Base-by-base conservation (phyloP, 148 eudicot genomes). In the Vaccinium myrtillus region DNA sequence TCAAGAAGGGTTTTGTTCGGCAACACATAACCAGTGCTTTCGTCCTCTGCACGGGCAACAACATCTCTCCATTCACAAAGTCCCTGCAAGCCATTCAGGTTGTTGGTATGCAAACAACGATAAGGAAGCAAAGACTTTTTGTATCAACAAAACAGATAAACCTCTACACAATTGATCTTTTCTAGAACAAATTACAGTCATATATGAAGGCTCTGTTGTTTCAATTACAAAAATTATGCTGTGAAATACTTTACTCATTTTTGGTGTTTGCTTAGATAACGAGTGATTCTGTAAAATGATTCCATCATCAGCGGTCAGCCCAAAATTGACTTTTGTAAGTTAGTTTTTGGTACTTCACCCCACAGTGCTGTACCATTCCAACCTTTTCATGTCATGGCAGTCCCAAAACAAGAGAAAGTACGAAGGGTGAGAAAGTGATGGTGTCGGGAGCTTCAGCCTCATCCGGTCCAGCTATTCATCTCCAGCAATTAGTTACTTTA, bases 1-100 rank as follows among this genome's bases (percentile, higher is more conserved):
- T 97, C 99, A 43, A 94, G 85, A 78, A 97, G 98, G 36, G 90
- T 83, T 86, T 91, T 95, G 88, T 97, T 97, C 46, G 98, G 99
- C 87, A 97, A 86, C 87, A 97, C 86, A 91, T 88, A 97, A 74
- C 99, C 99, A 88, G 99, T 97, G 90, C 99, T 97, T 88, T 97
- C 99, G 91, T 97, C 99, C 90, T 97, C 98, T 63, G 93, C 87
- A 83, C 99, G 98, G 67, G 98, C 99, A 87, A 94, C 88, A 77
- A 82, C 86, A 82, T 97, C 99, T 89, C 99, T 94, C 99, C 99
- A 97, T 58, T 93, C 95, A 88, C 86, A 92, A 32, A 97, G 96
- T 77, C 95, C 99, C 99, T 96, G 88, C 81, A 91, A 55, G 39
- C 51, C 86, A 88, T 77, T 39, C 84, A 85, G 36, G 39, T 32